These are phyloP conservation scores for Uronychia binucleata DNA, from an alignment of 73 alveolate genomes.

Conservation along the genomic window DNA sequence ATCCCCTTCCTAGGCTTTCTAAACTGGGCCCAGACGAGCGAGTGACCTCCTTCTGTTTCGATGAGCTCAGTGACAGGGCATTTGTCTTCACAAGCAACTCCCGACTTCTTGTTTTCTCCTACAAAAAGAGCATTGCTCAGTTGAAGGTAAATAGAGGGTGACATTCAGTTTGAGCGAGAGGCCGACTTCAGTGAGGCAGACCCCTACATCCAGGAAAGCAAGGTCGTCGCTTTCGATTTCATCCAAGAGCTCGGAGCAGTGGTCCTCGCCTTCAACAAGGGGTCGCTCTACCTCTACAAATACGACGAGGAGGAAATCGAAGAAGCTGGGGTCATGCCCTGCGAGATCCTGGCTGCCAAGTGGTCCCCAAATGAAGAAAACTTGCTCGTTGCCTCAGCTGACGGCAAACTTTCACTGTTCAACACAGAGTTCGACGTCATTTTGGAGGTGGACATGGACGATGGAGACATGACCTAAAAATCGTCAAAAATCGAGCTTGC, in stretches of 20 bases:
- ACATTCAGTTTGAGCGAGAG: background rate
- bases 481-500: constrained; percentile 57
- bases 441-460: constrained; percentile 68
- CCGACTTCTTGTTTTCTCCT: constrained; percentile 13
- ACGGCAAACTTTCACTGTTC: constrained; percentile 51
- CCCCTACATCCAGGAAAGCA: constrained; percentile 8
- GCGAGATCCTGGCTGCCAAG: constrained; percentile 53
- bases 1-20: background rate
- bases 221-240: constrained; percentile 33
- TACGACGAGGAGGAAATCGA: constrained; percentile 11
- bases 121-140: constrained; percentile 18
- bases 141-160: background rate
- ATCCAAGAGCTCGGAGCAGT: constrained; percentile 41
- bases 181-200: constrained; percentile 23
- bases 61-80: constrained; percentile 41
- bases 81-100: constrained; percentile 15
- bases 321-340: constrained; percentile 53
- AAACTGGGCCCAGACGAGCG: background rate
- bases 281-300: constrained; percentile 33
- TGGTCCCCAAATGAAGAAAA: constrained; percentile 77
- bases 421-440: constrained; percentile 65
- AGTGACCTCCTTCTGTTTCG: constrained; percentile 30
- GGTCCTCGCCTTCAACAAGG: constrained; percentile 41
- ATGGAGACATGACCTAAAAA: constrained; percentile 70
- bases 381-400: constrained; percentile 42